Percentiles rank a stretch among this genome's conserved stretches.
Conservation (phyloP, 768 basidiomycete species). For the Podaxis sp. region DNA sequence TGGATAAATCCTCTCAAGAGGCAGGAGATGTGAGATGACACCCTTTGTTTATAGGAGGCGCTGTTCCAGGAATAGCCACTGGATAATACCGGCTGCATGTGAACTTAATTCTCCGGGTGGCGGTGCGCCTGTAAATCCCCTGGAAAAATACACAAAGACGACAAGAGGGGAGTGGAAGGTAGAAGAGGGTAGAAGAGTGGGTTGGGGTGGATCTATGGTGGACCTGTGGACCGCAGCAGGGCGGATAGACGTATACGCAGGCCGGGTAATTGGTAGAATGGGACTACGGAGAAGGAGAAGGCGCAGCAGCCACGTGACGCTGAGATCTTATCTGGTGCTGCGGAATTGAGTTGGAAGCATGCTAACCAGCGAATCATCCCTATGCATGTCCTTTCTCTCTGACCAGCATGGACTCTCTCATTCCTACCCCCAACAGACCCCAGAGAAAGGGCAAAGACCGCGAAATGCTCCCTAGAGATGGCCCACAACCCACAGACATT, state of each 20-base stretch:
- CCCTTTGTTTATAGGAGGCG: constrained; percentile 4
- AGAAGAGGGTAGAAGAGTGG: no score
- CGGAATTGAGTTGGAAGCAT: constrained; percentile 15
- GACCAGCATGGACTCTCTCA: constrained; percentile 18
- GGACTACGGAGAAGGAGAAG: constrained; percentile 10
- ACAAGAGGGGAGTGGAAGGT: not conserved
- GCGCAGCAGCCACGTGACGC: constrained; percentile 16
- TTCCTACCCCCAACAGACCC: constrained; percentile 19
- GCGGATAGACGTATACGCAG: not conserved
- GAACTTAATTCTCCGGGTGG: constrained; percentile 1
- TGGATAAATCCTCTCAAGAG: constrained; percentile 11
- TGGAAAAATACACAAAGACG: not conserved
- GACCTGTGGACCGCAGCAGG: not conserved
- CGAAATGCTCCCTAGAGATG: constrained; percentile 28
- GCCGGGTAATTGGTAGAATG: not conserved
- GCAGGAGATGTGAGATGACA: constrained; percentile 3
- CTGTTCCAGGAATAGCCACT: constrained; percentile 11
- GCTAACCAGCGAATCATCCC: constrained; percentile 6
- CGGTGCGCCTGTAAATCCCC: constrained; percentile 3
- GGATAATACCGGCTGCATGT: constrained; percentile 4
- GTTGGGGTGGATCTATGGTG: not conserved
- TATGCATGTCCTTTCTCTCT: constrained; percentile 19
- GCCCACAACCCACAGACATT: constrained; percentile 44
- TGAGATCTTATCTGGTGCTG: constrained; percentile 18
- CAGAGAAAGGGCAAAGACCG: constrained; percentile 44